phyloP scores from a whole-genome alignment of 2,329 filamentous ascomycete genomes.

The Shiraia bambusicola region DNA sequence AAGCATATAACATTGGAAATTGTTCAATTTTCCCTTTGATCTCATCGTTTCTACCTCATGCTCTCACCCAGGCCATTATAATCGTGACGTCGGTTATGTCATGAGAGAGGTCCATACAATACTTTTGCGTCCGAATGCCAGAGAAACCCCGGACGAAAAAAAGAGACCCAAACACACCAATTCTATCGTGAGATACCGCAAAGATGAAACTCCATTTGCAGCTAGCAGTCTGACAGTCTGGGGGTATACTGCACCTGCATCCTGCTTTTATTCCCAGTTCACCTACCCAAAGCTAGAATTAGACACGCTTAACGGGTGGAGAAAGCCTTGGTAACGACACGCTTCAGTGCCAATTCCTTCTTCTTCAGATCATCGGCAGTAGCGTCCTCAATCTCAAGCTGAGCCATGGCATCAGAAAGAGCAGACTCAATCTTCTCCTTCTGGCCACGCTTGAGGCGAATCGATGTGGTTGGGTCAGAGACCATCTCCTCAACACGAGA shows the following conservation, averaged over 20 bases:
- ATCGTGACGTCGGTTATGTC: constrained; percentile 32
- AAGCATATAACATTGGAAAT: constrained; percentile 3
- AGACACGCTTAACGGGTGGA: constrained; percentile 68
- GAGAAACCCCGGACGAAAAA: constrained; percentile 25
- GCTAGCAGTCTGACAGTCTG: constrained; percentile 28
- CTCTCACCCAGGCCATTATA: constrained; percentile 17
- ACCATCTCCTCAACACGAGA: constrained; percentile 98
- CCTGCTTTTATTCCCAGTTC: constrained; percentile 19
- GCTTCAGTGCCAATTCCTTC: constrained; percentile 98
- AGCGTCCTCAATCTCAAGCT: constrained; percentile 94
- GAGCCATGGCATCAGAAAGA: constrained; percentile 94
- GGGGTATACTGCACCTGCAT: constrained; percentile 32
- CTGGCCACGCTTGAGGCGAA: constrained; percentile 98
- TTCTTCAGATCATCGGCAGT: constrained; percentile 95
- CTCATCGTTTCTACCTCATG: constrained; percentile 16
- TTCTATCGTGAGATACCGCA: constrained; percentile 41
- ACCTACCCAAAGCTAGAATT: constrained; percentile 7
- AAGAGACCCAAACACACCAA: constrained; percentile 36
- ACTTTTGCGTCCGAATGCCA: constrained; percentile 28
- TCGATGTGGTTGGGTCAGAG: constrained; percentile 89
- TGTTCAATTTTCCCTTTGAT: constrained; percentile 22
- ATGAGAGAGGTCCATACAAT: constrained; percentile 31
- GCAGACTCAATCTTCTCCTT: constrained; percentile 99
- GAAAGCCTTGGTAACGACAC: constrained; percentile 98
- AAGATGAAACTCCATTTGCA: constrained; percentile 33